Evolutionary conservation across 2,329 filamentous ascomycete species (phyloP).

Genomic region (Penicillium sp.): DNA sequence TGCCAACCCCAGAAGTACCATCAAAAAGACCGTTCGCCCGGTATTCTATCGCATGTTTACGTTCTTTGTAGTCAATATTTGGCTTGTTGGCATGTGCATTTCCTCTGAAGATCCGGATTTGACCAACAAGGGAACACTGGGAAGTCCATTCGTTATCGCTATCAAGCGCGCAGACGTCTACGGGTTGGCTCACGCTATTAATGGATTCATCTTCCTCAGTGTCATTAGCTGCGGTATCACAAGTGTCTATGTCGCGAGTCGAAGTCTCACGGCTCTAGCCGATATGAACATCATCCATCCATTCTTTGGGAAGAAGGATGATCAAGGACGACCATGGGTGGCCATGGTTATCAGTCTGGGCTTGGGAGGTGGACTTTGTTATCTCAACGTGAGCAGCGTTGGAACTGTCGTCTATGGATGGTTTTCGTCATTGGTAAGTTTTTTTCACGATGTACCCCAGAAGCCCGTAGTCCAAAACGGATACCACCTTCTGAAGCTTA

Average conservation of each 20-base stretch:
- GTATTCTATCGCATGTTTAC: conserved; percentile 37
- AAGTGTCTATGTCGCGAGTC: conserved; percentile 34
- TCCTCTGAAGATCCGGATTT: conserved; percentile 30
- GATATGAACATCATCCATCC: conserved; percentile 27
- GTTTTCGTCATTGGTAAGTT: conserved; percentile 30
- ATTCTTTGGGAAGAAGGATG: conserved; percentile 23
- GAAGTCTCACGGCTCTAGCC: conserved; percentile 32
- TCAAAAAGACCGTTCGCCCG: conserved; percentile 31
- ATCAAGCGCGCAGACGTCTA: conserved; percentile 29
- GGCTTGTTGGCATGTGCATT: conserved; percentile 37
- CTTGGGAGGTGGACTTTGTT: conserved; percentile 33
- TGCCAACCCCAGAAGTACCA: conserved; percentile 27
- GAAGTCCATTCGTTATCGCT: conserved; percentile 33
- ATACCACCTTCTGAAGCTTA: not conserved
- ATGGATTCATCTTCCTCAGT: conserved; percentile 36
- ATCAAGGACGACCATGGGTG: conserved; percentile 30
- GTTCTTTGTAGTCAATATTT: conserved; percentile 37
- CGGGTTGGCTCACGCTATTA: conserved; percentile 31
- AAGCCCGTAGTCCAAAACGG: not conserved
- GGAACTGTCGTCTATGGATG: conserved; percentile 31
- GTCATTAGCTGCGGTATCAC: conserved; percentile 37
- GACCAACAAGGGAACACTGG: conserved; percentile 30
- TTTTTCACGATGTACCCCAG: too few species aligned
- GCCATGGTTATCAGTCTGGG: conserved; percentile 27
- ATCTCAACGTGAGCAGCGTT: conserved; percentile 32